Base-by-base conservation (phyloP, 192 early-diverging fungal species). In the Coemansia sp. region DNA sequence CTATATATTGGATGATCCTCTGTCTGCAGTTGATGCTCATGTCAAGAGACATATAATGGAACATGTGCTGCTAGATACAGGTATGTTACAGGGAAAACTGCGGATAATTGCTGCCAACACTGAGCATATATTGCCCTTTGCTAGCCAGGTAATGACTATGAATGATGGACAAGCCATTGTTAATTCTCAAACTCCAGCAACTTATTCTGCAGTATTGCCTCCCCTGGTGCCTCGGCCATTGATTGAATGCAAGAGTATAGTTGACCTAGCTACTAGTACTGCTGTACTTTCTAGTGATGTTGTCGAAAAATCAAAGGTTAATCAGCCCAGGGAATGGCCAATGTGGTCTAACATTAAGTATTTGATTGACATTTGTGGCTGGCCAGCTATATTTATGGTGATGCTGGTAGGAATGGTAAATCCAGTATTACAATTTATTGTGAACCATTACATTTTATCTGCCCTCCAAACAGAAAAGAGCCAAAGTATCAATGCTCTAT, bases 1-100 rank as follows among this genome's bases (percentile, higher is more conserved):
- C 5, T 63, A 59, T 49, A 18, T 73, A 18, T 20, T 73, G 9
- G 71, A 73, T 23, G 65, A 73, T 22, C 19, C 66, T 1, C 61
- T 73, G 8, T 62, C 65, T 12, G 71, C 65, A 1, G 65, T 73
- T 32, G 71, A 73, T 58, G 60, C 57, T 2, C 43, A 62, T 3
- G 71, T 73, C 8, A 65, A 57, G 20, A n/a, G 65, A 18, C 60
- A 73, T 14, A 26, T 73, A 2, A 45, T 73, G 26, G 65, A 73
- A 22, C 22, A 62, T 39, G 54, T 73, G n/a, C 57, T 75, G 41
- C 4, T 43, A 13, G 47, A 49, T 19, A 49, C 47, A 0, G 47
- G 47, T 8, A n/a, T 49, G 14, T 14, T 49, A n/a, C 16, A 49
- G 18, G 19, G 18, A 1, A 49, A 49, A 6, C 47, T 49, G 14